These are phyloP conservation scores for Penicillium sp. DNA, from an alignment of 2,329 filamentous ascomycete species.

Conservation along the genomic window DNA sequence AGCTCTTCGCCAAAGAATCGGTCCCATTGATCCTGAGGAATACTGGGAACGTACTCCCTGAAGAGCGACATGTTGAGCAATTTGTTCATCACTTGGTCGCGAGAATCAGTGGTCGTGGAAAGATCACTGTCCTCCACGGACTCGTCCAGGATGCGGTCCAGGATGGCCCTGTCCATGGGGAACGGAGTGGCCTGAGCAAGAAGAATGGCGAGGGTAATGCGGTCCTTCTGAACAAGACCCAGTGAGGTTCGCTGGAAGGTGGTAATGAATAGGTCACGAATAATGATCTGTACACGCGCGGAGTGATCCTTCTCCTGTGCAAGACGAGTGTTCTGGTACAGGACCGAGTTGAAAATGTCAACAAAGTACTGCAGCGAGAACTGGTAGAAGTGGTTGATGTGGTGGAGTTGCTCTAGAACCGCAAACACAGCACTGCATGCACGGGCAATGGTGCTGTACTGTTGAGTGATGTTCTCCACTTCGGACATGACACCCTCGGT, in stretches of 20 bases:
- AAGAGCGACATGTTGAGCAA: conserved; percentile 67
- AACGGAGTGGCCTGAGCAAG: conserved; percentile 94
- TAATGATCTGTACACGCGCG: conserved; percentile 78
- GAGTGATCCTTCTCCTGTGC: conserved; percentile 69
- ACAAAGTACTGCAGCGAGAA: conserved; percentile 98
- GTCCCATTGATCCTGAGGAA: conserved; percentile 66
- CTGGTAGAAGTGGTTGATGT: conserved; percentile 98
- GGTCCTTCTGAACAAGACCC: conserved; percentile 86
- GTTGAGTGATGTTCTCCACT: conserved; percentile 89
- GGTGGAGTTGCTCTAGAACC: conserved; percentile 92
- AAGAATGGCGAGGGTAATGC: conserved; percentile 89
- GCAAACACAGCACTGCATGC: conserved; percentile 98
- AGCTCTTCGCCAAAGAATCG: conserved; percentile 79
- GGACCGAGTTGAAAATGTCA: conserved; percentile 91
- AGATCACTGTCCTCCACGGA: conserved; percentile 71
- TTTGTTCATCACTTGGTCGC: conserved; percentile 63
- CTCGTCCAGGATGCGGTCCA: conserved; percentile 80
- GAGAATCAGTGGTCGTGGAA: conserved; percentile 61
- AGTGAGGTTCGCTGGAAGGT: conserved; percentile 92
- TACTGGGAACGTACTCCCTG: conserved; percentile 64
- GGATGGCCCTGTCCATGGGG: conserved; percentile 83
- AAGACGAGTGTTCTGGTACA: conserved; percentile 72
- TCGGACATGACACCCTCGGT: conserved; percentile 98
- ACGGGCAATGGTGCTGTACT: conserved; percentile 88
- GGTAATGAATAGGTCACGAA: conserved; percentile 84